Percentiles rank a stretch among this genome's conserved stretches.
phyloP scores from a whole-genome alignment of 176 grass and related monocot genomes.

The Aegilops speltoides region DNA sequence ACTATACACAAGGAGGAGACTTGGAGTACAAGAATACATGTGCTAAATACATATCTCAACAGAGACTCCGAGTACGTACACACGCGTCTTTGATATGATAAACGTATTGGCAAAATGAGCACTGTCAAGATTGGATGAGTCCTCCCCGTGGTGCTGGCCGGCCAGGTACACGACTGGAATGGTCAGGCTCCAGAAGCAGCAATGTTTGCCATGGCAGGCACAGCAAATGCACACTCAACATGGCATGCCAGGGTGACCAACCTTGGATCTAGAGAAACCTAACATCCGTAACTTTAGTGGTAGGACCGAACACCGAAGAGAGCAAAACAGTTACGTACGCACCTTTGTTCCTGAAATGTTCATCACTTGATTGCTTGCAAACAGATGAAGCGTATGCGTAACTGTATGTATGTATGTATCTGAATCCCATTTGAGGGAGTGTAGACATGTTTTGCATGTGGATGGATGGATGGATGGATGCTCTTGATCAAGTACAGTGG shows the following conservation, averaged over 20 bases:
- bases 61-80: too few species aligned
- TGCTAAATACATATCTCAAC: too few species aligned
- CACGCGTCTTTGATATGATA: too few species aligned
- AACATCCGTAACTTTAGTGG: too few species aligned
- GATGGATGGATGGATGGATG: conserved; percentile 21
- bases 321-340: too few species aligned
- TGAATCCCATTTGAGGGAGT: background rate
- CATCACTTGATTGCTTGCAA: background rate
- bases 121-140: background rate
- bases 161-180: background rate
- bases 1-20: too few species aligned
- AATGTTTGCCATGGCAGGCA: too few species aligned
- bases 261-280: too few species aligned
- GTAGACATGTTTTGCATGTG: conserved; percentile 20
- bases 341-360: background rate
- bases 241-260: background rate
- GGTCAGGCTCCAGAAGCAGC: conserved; percentile 13
- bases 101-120: background rate
- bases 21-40: too few species aligned
- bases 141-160: background rate
- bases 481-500: conserved; percentile 12
- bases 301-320: too few species aligned
- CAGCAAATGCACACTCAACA: conserved; percentile 19
- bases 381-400: background rate
- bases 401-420: background rate